phyloP scores from a whole-genome alignment of 2,329 filamentous ascomycete species.

The Cercospora sesami region DNA sequence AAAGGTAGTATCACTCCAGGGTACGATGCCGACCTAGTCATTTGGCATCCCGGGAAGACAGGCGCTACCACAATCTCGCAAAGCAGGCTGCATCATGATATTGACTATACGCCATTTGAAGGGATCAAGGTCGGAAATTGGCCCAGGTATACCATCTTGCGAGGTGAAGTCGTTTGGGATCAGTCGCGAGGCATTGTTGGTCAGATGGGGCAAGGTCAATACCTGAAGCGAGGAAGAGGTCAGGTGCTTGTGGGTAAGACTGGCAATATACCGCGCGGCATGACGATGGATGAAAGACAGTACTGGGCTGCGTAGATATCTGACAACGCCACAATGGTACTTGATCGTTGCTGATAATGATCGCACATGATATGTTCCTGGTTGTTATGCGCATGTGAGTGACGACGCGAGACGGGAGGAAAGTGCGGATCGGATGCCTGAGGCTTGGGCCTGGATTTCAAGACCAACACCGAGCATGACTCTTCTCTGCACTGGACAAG shows the following conservation, averaged over 20 bases:
- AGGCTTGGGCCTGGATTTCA: not conserved
- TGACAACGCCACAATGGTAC: not conserved
- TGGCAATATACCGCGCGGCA: constrained; percentile 36
- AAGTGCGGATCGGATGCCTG: not conserved
- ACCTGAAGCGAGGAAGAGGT: constrained; percentile 42
- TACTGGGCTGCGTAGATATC: constrained; percentile 28
- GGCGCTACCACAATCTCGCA: constrained; percentile 40
- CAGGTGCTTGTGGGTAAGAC: constrained; percentile 35
- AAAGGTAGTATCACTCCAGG: constrained; percentile 48
- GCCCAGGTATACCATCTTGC: constrained; percentile 61
- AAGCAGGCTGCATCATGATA: constrained; percentile 58
- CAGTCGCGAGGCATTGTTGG: constrained; percentile 51
- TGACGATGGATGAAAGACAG: constrained; percentile 35
- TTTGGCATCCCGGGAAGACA: constrained; percentile 43
- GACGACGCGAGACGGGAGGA: not conserved
- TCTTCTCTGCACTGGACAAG: constrained; percentile 7
- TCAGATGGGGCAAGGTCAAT: constrained; percentile 38
- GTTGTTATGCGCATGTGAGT: too few relatives aligned
- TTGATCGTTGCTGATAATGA: not conserved
- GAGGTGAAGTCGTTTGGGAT: constrained; percentile 61
- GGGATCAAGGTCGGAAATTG: constrained; percentile 59
- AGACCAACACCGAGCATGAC: constrained; percentile 2
- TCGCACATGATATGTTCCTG: too few relatives aligned
- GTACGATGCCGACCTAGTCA: constrained; percentile 48
- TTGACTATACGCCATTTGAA: constrained; percentile 65